Evolutionary conservation across 2,329 filamentous ascomycete genomes (phyloP).

Genomic region (Monilinia fructicola): DNA sequence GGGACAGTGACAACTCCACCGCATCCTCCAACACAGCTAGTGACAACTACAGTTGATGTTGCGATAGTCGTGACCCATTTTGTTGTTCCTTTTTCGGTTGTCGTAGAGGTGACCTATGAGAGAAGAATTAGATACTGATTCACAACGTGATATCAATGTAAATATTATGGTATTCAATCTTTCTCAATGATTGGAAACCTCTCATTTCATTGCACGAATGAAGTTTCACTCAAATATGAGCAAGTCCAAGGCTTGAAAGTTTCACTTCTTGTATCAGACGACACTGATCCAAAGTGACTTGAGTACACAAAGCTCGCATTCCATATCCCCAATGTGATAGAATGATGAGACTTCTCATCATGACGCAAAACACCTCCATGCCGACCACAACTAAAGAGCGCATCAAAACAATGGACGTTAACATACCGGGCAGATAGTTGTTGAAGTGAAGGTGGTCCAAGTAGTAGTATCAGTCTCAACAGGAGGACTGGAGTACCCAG

Average conservation of each 20-base stretch:
- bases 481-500: slow-evolving; percentile 8
- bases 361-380: neutral
- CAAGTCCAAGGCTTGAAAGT: neutral
- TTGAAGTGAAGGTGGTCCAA: slow-evolving; percentile 21
- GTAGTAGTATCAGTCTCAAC: slow-evolving; percentile 18
- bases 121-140: slow-evolving; percentile 3
- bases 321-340: neutral
- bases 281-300: neutral
- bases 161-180: neutral
- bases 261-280: neutral
- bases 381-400: neutral
- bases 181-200: neutral
- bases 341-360: neutral
- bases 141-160: neutral
- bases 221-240: neutral
- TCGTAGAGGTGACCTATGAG: slow-evolving; percentile 15
- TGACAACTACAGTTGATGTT: slow-evolving; percentile 16
- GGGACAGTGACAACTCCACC: slow-evolving; percentile 21
- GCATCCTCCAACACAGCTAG: slow-evolving; percentile 22
- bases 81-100: slow-evolving; percentile 12
- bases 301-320: neutral
- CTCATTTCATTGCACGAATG: neutral
- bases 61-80: slow-evolving; percentile 8
- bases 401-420: neutral
- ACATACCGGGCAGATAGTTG: slow-evolving; percentile 22